Conservation (phyloP, 2,329 filamentous ascomycete genomes). For the Penicillium aurantiogriseum region DNA sequence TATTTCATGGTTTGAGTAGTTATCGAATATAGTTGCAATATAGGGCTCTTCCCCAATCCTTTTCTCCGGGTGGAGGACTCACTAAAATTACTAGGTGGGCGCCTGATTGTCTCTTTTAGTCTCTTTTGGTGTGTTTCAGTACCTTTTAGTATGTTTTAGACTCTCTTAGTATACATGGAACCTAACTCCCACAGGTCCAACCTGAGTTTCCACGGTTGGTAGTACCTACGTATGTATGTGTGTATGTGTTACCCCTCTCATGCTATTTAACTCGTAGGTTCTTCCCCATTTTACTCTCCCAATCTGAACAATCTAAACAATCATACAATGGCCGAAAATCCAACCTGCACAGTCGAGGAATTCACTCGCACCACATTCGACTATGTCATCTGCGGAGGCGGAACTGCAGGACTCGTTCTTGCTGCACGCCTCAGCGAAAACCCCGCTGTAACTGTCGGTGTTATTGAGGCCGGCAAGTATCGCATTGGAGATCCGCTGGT, state of each 20-base stretch:
- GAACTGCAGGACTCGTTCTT: conserved; percentile 52
- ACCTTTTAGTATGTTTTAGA: background rate
- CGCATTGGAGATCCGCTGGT: conserved; percentile 29
- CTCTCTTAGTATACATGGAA: background rate
- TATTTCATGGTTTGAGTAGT: background rate
- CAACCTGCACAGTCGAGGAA: conserved; percentile 14
- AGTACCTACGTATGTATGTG: background rate
- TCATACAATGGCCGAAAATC: background rate
- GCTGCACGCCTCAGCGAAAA: conserved; percentile 44
- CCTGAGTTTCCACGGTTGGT: background rate
- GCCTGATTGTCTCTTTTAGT: too few relatives aligned
- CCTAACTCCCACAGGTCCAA: background rate
- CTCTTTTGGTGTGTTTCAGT: too few relatives aligned
- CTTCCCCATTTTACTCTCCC: too few relatives aligned
- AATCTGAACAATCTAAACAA: background rate
- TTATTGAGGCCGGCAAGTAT: conserved; percentile 47
- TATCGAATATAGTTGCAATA: background rate
- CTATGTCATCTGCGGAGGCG: conserved; percentile 52
- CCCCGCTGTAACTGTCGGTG: conserved; percentile 40
- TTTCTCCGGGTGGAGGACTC: too few relatives aligned
- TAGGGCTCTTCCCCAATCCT: background rate
- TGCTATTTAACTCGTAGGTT: background rate
- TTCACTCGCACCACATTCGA: conserved; percentile 20
- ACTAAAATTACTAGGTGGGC: background rate
- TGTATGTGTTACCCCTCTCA: background rate